Base-by-base conservation (phyloP, 345 rosid species). In the Geranium brycei region DNA sequence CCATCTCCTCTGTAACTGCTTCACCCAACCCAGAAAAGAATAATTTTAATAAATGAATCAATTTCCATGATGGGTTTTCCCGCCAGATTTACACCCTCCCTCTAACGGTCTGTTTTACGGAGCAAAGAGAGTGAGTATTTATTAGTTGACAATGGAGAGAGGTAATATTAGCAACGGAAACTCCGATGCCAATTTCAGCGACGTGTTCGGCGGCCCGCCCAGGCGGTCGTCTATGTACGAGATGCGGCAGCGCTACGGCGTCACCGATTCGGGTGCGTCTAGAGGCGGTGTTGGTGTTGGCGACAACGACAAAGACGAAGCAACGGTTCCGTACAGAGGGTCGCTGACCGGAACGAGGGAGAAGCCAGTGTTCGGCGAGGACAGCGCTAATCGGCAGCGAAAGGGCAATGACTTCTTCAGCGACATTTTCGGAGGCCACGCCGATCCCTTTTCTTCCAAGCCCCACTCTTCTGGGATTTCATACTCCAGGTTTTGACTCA, bases 141-240 rank as follows among this genome's bases (percentile, higher is more conserved):
- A 15, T 14, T 14, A 30, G 53, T 57, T 56, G 53, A n/a, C 60
- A 67, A 74, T 79, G 85, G 76, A 69, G 68, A 67, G 70, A 41
- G 84, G 80, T 4, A 80, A 81, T 4, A 51, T 78, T 69, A 79
- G 72, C 67, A 40, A 75, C 14, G 41, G 56, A 35, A 35, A 35
- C 68, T 69, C 91, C 2, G 96, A 87, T 71, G 53, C 85, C 55
- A 95, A 88, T 74, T 91, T 88, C 70, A 68, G 69, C 1, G 96
- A 87, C 31, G 98, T 89, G 31, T 91, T 91, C 58, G 96, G 98
- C 17, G 98, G 96, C 28, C 95, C 91, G 3, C 96, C 98, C 1
- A 73, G 86, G 73, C 69, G 87, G 64, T 72, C 82, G 0, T 85
- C 82, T 0, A 13, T 65, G 32, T 80, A 81, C 16, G 82, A 88